Conservation (phyloP, 1,139 yeast genomes). For the Meyerozyma sp. region DNA sequence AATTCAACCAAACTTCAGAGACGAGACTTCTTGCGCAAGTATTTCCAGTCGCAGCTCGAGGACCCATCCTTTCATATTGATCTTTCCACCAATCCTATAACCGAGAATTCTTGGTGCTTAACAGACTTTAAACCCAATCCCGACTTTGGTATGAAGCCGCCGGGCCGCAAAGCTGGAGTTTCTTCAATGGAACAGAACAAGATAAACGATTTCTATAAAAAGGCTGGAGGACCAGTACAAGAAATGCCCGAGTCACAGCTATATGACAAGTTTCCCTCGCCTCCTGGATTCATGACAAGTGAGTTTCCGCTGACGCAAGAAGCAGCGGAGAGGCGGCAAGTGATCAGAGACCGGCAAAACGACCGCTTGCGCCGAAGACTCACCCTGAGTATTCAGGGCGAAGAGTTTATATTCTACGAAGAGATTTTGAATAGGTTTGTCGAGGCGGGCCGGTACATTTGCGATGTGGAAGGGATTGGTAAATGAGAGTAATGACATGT, state of each 20-base stretch:
- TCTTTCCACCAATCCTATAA: conserved; percentile 2
- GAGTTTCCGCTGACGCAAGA: conserved; percentile 64
- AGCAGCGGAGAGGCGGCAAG: conserved; percentile 11
- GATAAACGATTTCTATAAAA: conserved; percentile 21
- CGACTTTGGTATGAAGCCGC: conserved; percentile 12
- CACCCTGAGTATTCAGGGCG: conserved; percentile 1
- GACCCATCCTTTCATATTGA: background rate
- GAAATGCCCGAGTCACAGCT: conserved; percentile 18
- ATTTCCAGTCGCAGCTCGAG: conserved; percentile 3
- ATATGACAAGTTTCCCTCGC: conserved; percentile 48
- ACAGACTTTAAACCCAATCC: conserved; percentile 45
- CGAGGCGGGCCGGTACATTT: conserved; percentile 3
- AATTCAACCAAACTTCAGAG: conserved; percentile 7
- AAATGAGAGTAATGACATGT: background rate
- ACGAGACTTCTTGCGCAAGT: conserved; percentile 8
- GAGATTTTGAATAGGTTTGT: conserved; percentile 8
- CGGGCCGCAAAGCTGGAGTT: conserved; percentile 18
- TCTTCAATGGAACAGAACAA: conserved; percentile 26
- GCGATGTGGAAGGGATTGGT: background rate
- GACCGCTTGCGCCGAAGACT: background rate
- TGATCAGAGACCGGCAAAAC: conserved; percentile 2
- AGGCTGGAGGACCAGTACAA: conserved; percentile 13
- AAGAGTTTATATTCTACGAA: conserved; percentile 11
- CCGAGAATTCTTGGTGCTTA: conserved; percentile 1
- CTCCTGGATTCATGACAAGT: conserved; percentile 60